phyloP scores from a whole-genome alignment of 345 rosid species.

The Syzygium aromaticum region DNA sequence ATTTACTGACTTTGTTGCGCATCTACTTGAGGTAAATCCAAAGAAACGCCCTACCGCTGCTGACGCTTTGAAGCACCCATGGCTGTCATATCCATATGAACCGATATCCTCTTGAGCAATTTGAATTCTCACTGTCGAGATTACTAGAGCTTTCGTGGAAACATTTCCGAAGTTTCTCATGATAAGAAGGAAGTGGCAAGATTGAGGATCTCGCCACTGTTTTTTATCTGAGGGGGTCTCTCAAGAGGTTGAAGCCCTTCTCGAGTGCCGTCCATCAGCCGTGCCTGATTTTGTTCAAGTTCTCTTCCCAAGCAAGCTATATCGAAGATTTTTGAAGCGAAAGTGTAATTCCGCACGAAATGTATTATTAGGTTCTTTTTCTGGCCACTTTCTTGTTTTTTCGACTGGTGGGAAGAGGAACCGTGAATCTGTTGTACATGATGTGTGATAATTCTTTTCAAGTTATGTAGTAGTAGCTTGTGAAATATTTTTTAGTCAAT shows the following conservation, averaged over 20 bases:
- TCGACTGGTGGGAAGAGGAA: constrained; percentile 28
- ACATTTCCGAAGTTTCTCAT: not conserved
- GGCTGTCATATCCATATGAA: constrained; percentile 84
- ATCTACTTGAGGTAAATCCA: constrained; percentile 90
- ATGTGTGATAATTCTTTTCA: constrained; percentile 35
- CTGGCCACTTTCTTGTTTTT: constrained; percentile 2
- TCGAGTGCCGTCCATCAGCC: constrained; percentile 9
- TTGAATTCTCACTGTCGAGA: not conserved
- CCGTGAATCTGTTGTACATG: constrained; percentile 45
- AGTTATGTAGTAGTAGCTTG: constrained; percentile 33
- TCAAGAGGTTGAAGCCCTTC: not conserved
- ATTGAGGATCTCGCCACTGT: not conserved
- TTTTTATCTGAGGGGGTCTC: constrained; percentile 3
- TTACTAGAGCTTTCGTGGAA: not conserved
- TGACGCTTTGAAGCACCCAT: constrained; percentile 90
- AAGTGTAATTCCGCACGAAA: constrained; percentile 8
- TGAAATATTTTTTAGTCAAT: constrained; percentile 19
- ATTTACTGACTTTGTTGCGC: constrained; percentile 73
- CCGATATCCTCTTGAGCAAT: constrained; percentile 74
- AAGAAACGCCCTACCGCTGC: constrained; percentile 84
- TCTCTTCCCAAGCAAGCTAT: constrained; percentile 4
- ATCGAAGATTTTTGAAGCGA: not conserved
- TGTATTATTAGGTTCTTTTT: constrained; percentile 17
- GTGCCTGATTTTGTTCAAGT: constrained; percentile 12
- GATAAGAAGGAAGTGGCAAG: not conserved